Conservation (phyloP, 805 yeast genomes). For the Ogataea paradorogensis region DNA sequence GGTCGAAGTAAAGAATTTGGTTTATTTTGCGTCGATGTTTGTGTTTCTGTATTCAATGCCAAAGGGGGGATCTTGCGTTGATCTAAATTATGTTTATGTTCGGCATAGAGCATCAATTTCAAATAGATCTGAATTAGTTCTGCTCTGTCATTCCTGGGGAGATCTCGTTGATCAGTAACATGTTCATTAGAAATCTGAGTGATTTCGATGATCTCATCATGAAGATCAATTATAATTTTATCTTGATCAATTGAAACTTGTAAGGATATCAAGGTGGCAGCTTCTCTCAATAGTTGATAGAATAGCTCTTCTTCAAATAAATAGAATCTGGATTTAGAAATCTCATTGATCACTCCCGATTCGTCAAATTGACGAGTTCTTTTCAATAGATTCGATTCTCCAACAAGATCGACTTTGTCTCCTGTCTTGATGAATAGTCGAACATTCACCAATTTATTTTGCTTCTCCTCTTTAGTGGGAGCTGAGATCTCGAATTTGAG, state of each 20-base stretch:
- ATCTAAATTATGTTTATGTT: constrained; percentile 46
- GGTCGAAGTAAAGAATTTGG: constrained; percentile 48
- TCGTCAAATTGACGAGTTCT: constrained; percentile 17
- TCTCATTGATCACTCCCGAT: constrained; percentile 38
- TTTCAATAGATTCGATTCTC: constrained; percentile 46
- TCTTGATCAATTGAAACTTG: constrained; percentile 65
- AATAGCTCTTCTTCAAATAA: constrained; percentile 89
- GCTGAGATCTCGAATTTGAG: constrained; percentile 35
- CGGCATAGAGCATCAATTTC: constrained; percentile 59
- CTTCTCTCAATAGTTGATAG: constrained; percentile 73
- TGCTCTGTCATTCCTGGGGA: constrained; percentile 41
- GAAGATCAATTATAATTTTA: constrained; percentile 61
- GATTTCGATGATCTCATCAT: constrained; percentile 66
- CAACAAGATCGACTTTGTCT: constrained; percentile 50
- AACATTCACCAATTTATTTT: constrained; percentile 53
- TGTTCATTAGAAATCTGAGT: constrained; percentile 51
- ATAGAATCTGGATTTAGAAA: constrained; percentile 65
- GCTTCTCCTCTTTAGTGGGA: constrained; percentile 36
- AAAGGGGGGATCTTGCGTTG: constrained; percentile 47
- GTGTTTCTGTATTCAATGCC: constrained; percentile 36
- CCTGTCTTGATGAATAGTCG: constrained; percentile 37
- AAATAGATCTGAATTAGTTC: constrained; percentile 51
- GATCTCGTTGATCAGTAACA: constrained; percentile 22
- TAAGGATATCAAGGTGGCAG: constrained; percentile 61
- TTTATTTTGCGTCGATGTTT: constrained; percentile 6